phyloP scores from a whole-genome alignment of 2,329 filamentous ascomycete genomes.

The Penicillium freii region DNA sequence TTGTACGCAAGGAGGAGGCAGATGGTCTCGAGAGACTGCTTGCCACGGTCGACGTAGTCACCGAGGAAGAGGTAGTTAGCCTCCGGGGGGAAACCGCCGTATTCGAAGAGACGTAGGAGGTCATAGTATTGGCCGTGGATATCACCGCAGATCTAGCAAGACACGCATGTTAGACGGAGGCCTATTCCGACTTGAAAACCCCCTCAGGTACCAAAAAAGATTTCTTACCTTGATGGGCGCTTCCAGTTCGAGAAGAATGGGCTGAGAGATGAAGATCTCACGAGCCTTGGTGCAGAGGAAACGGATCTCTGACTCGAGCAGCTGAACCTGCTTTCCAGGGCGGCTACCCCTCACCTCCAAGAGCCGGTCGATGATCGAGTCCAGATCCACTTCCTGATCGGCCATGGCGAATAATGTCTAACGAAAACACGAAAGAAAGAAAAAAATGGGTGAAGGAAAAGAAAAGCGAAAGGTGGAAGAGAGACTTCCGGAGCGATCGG shows the following conservation, averaged over 20 bases:
- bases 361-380: constrained; percentile 98
- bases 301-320: constrained; percentile 93
- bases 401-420: constrained; percentile 59
- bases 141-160: constrained; percentile 89
- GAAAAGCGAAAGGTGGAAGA: constrained; percentile 28
- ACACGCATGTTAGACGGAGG: constrained; percentile 16
- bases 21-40: constrained; percentile 98
- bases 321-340: constrained; percentile 96
- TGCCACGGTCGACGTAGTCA: constrained; percentile 97
- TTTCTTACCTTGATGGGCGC: constrained; percentile 89
- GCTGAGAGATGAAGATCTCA: constrained; percentile 99
- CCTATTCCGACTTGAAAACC: not conserved
- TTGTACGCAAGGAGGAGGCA: constrained; percentile 96
- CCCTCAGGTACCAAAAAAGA: not conserved
- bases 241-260: constrained; percentile 94
- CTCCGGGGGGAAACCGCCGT: constrained; percentile 95
- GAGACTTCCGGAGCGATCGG: constrained; percentile 31
- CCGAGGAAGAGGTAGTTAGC: constrained; percentile 99
- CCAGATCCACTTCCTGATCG: constrained; percentile 89
- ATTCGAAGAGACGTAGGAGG: constrained; percentile 93
- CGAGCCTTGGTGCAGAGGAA: constrained; percentile 97
- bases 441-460: constrained; percentile 19
- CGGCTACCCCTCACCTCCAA: constrained; percentile 96
- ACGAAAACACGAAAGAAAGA: constrained; percentile 27
- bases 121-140: constrained; percentile 99